Evolutionary conservation across 179 eudicot species (phyloP), one percentile per base, ranked within the genome.

Genomic region (Patellifolia procumbens): DNA sequence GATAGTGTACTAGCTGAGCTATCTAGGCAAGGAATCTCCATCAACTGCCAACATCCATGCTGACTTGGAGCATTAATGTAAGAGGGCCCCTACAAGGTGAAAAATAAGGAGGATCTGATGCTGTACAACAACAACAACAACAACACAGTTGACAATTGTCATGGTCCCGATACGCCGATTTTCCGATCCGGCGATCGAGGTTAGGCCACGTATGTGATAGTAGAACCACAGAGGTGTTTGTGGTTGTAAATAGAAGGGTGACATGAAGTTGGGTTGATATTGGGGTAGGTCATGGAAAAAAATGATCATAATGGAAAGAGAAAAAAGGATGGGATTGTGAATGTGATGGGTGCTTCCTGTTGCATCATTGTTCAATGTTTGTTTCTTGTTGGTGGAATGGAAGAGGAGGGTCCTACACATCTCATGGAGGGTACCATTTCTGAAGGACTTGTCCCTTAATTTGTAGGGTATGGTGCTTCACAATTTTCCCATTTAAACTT

Each of bases 1-100:
- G 96, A 92, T 32, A 76, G 87, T 66, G 94, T 92, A 61, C 82
- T 92, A 26, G 75, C 83, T 7, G 97, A 91, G 82, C 96, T 91
- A 24, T 86, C 88, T 6, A 81, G 85, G 63, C 91, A 90, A 81
- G 97, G 97, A 65, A 90, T 90, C 86, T 85, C 92, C 39, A 48
- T 81, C 68, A 65, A 86, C 77, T 89, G 87, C 64, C 77, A 26
- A 39, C 75, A 67, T 42, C 48, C 69, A 2, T 48, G 56, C 74
- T 81, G 73, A 64, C 45, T 3, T 24, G 68, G 64, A 37, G 42
- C 45, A 45, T n/a, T 77, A 58, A 42, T 45, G 59, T 39, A 13
- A 34, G 19, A 22, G 26, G 70, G 68, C 28, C 42, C 78, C 78
- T 55, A 65, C 72, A 4, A 3, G 1, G 19, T 28, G 52, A 26